phyloP scores from a whole-genome alignment of 129 eudicot species.

The Lactuca saligna region DNA sequence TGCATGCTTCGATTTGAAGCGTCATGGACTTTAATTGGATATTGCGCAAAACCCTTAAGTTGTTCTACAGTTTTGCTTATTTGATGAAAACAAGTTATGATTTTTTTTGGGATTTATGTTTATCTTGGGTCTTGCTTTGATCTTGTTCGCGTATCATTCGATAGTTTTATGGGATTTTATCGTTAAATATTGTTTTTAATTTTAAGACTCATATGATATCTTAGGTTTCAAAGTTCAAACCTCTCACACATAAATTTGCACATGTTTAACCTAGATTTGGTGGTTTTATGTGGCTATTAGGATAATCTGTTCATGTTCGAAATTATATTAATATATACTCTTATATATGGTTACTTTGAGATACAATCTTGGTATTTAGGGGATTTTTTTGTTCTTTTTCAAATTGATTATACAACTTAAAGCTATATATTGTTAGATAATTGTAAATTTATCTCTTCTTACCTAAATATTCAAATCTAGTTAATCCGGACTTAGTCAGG shows the following conservation, averaged over 20 bases:
- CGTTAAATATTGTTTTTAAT: background rate
- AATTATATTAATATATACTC: constrained; percentile 1
- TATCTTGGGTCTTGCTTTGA: constrained; percentile 21
- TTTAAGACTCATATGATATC: constrained; percentile 1
- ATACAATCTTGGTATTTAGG: constrained; percentile 3
- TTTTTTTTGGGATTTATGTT: background rate
- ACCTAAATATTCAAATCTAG: too few species aligned
- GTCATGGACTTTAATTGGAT: background rate
- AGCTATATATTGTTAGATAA: too few species aligned
- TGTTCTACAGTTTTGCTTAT: constrained; percentile 5
- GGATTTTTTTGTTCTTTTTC: background rate
- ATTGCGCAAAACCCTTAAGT: background rate
- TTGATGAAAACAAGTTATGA: background rate
- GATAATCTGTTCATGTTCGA: constrained; percentile 8
- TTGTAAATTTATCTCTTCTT: too few species aligned
- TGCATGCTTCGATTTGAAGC: background rate
- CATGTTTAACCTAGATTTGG: background rate
- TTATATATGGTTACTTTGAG: constrained; percentile 8
- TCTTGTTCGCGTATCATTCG: constrained; percentile 3
- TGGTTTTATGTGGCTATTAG: constrained; percentile 8
- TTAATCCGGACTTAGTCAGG: too few species aligned
- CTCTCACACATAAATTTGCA: too few species aligned
- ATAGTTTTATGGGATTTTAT: constrained; percentile 8
- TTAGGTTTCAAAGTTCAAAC: background rate
- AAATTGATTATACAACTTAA: background rate